These are phyloP conservation scores for Yamadazyma sp. DNA, from an alignment of 805 yeast genomes.

Conservation along the genomic window DNA sequence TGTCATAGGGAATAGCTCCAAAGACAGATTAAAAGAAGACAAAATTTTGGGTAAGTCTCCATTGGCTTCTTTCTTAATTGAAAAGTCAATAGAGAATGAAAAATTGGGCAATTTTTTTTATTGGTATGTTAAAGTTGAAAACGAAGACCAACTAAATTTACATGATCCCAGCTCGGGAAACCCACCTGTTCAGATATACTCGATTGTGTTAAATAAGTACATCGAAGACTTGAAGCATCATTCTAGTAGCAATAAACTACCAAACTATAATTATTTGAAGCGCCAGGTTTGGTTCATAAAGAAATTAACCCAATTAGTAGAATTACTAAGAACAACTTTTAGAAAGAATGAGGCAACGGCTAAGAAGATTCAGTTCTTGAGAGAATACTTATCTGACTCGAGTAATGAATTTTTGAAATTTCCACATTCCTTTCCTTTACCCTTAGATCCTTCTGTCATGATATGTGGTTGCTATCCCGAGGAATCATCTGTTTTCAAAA, in stretches of 20 bases:
- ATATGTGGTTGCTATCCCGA: conserved; percentile 76
- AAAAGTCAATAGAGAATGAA: conserved; percentile 62
- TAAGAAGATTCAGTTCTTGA: conserved; percentile 67
- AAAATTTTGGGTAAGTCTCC: conserved; percentile 46
- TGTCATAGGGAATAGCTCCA: neutral
- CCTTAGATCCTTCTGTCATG: conserved; percentile 76
- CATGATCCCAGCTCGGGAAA: neutral
- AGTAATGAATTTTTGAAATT: conserved; percentile 38
- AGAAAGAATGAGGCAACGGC: conserved; percentile 71
- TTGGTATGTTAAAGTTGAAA: conserved; percentile 90
- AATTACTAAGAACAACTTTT: conserved; percentile 51
- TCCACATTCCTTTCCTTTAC: conserved; percentile 59
- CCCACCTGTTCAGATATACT: conserved; percentile 23
- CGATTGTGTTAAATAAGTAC: conserved; percentile 37
- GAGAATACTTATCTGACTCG: conserved; percentile 51
- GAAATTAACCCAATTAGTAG: conserved; percentile 62
- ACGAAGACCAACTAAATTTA: conserved; percentile 52
- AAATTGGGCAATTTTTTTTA: conserved; percentile 78
- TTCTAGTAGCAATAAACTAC: conserved; percentile 24
- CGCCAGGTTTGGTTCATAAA: conserved; percentile 70
- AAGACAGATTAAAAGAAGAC: conserved; percentile 10
- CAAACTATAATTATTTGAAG: conserved; percentile 39
- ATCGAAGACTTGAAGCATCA: conserved; percentile 33
- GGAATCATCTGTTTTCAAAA: conserved; percentile 83
- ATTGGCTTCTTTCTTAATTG: conserved; percentile 70